Base-by-base conservation (phyloP, 176 grass and related monocot genomes). In the Hyparrhenia diplandra region DNA sequence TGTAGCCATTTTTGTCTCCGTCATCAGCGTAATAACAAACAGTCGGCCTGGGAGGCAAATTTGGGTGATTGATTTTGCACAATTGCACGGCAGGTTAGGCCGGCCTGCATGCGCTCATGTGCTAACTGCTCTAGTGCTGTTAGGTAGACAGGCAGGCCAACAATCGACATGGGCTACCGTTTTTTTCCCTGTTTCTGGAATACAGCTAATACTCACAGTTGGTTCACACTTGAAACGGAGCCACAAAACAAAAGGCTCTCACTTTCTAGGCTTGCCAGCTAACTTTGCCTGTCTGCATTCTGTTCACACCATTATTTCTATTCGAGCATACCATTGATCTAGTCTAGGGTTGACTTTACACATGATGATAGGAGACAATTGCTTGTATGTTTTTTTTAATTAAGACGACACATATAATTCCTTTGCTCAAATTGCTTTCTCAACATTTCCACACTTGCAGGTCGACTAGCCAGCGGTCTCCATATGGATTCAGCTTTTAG, bases 401-500 rank as follows among this genome's bases (percentile, higher is more conserved):
- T n/a, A n/a, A n/a, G n/a, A n/a, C 27, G 42, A 14, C 6, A 9
- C 67, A 27, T 8, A 18, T 49, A 29, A 7, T 58, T 46, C 21
- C 80, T 40, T 23, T 49, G 69, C 45, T 66, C 17, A 65, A 39
- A 46, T 77, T 86, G 21, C 79, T 80, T 20, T 25, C 30, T 67
- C 3, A 16, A 77, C 24, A n/a, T 78, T 63, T 70, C 71, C 17
- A 35, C 73, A 12, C 45, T 69, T 84, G n/a, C 86, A 94, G 89
- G 81, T 74, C 43, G 11, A 80, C 13, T 80, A 83, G 35, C 75
- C 12, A 6, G 42, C n/a, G 41, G 6, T 40, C 5, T 64, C 81
- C 42, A n/a, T 32, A 99, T 99, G 96, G 90, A 99, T 79, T 61
- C 88, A 62, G 41, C 87, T 39, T 89, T 84, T 32, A 77, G 75